Conservation (phyloP, 1,284 basidiomycete genomes). For the Singerocomus inundabilis region DNA sequence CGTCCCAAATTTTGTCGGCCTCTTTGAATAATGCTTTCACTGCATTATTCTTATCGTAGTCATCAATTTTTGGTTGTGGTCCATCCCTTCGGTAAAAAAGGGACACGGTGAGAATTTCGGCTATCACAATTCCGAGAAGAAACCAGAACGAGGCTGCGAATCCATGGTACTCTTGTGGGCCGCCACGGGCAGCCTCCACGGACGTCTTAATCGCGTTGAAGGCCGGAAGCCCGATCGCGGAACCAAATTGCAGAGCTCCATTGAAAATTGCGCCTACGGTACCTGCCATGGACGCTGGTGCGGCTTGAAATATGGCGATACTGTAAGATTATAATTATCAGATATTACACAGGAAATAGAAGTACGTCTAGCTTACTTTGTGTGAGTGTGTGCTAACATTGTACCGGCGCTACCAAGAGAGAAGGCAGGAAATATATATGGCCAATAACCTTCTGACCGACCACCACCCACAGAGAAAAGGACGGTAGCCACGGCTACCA, state of each 20-base stretch:
- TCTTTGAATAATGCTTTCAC: not conserved
- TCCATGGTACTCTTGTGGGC: conserved; percentile 37
- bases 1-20: not conserved
- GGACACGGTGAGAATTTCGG: conserved; percentile 36
- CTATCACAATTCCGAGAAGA: conserved; percentile 40
- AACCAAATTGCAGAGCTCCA: conserved; percentile 51
- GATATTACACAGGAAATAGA: not conserved
- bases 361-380: conserved; percentile 34
- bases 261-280: conserved; percentile 58
- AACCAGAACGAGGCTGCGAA: conserved; percentile 51
- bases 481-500: conserved; percentile 41
- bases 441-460: conserved; percentile 43
- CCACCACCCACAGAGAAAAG: conserved; percentile 43
- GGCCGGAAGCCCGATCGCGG: conserved; percentile 47
- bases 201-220: conserved; percentile 48
- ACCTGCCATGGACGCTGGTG: conserved; percentile 48
- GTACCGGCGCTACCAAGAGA: conserved; percentile 43
- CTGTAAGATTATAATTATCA: conserved; percentile 26
- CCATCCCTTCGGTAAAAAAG: conserved; percentile 38
- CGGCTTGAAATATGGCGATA: conserved; percentile 50
- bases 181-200: conserved; percentile 37
- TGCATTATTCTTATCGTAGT: not conserved
- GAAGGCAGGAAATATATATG: conserved; percentile 49
- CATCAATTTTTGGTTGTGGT: not conserved
- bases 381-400: conserved; percentile 34